Evolutionary conservation across 495 filamentous ascomycete genomes (phyloP), one percentile per base, ranked within the genome.

Genomic region (Chaetomium tenue): DNA sequence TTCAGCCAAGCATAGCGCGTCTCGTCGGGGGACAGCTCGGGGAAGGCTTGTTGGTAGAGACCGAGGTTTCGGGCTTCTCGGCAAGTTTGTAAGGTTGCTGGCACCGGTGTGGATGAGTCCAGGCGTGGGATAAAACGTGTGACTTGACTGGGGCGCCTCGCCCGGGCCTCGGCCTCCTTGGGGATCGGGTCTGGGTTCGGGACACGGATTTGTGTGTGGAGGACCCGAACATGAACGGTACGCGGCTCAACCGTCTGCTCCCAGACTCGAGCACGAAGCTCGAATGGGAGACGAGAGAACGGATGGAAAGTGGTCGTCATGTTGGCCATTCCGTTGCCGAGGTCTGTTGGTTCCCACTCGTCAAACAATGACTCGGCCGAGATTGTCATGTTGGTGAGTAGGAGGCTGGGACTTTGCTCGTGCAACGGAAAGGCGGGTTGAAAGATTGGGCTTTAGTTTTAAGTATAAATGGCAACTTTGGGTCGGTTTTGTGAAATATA

Each of bases 221-320:
- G 25, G 11, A 54, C 18, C 25, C 51, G 51, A 5, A 22, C 18
- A 15, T 54, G 25, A 5, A 54, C 51, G 11, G 51, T 54, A 5
- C 51, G 51, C 8, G 51, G 51, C 51, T 54, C 51, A 2, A 33
- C 51, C 3, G 51, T 54, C 25, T n/a, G 30, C 15, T n/a, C 4
- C 51, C 51, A 54, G 3, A 54, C 33, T 3, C 13, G 51, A 33
- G 51, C 25, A 18, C 51, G 51, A 11, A 54, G 51, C 15, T 54
- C 51, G 51, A 54, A 54, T n/a, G 51, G 51, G 18, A 54, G 51
- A 33, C 25, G 26, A 5, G 51, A 25, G 11, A 54, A 54, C 0
- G 18, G 51, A 16, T 54, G 51, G 12, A 54, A 54, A 54, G 51
- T 54, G 50, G 23, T n/a, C 50, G 25, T 53, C 13, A 20, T 53